Percentiles rank a stretch among this genome's conserved stretches.
Evolutionary conservation across 176 grass and related monocot species (phyloP).

Genomic region (Oropetium thomaeum): DNA sequence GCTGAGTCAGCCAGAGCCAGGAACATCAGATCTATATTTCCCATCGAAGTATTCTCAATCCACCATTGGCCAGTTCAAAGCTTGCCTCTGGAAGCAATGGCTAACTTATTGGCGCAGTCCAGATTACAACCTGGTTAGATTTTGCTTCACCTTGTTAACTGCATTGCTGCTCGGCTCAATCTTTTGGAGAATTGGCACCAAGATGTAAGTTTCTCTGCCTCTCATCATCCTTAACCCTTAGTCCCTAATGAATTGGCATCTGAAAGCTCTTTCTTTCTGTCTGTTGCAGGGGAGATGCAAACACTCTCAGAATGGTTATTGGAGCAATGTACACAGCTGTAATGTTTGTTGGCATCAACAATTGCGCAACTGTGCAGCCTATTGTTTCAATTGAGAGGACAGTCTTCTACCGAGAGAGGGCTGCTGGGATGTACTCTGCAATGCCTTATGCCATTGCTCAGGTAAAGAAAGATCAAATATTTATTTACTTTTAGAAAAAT

Average conservation of each 20-base stretch:
- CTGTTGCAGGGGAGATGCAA: constrained; percentile 64
- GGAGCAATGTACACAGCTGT: constrained; percentile 90
- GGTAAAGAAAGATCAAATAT: constrained; percentile 49
- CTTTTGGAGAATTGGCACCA: constrained; percentile 88
- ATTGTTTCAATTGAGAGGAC: constrained; percentile 86
- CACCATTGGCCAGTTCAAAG: constrained; percentile 69
- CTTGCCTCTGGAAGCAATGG: constrained; percentile 98
- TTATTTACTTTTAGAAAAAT: constrained; percentile 13
- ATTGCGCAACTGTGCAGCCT: constrained; percentile 95
- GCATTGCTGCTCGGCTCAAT: constrained; percentile 92
- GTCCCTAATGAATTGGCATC: background rate
- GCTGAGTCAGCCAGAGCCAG: constrained; percentile 62
- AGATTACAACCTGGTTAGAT: constrained; percentile 96
- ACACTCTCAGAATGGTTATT: constrained; percentile 77
- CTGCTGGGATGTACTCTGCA: constrained; percentile 98
- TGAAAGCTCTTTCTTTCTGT: constrained; percentile 22
- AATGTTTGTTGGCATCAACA: constrained; percentile 88
- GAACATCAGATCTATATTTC: constrained; percentile 77
- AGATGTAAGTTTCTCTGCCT: constrained; percentile 47
- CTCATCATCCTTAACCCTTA: constrained; percentile 7
- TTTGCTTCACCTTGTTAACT: constrained; percentile 86
- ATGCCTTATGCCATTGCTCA: constrained; percentile 93
- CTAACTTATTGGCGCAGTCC: constrained; percentile 95
- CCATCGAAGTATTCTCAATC: constrained; percentile 75
- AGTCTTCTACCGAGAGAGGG: constrained; percentile 92